Base-by-base conservation (phyloP, 176 grass and related monocot species). In the Musa beccarii region DNA sequence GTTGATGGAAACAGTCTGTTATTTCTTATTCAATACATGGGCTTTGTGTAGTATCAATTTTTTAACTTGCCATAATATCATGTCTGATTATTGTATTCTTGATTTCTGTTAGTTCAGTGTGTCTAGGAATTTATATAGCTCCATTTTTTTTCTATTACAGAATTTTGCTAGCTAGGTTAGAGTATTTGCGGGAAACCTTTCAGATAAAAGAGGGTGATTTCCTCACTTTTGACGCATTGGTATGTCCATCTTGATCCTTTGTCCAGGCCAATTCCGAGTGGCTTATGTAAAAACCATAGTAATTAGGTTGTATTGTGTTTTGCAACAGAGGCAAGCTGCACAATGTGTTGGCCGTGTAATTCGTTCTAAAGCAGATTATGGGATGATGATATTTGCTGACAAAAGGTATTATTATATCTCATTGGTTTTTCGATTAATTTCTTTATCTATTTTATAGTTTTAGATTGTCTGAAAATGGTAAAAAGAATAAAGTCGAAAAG, bases 331-430 rank as follows among this genome's bases (percentile, higher is more conserved):
- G 84, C 92, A 97, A 86, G 90, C 93, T 68, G 93, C 93, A 23
- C 93, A 93, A 66, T 97, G 93, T 87, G 93, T 97, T 85, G 93
- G 93, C 52, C 87, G 88, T 83, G 94, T 97, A 21, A 97, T 97
- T 76, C 94, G 94, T 62, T 97, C 94, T 9, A 97, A 97, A 72
- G 90, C 90, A 73, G 94, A 97, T 81, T 93, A 97, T 80, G 94
- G 94, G 57, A 97, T 97, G 94, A 97, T 97, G 94, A 97, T 93
- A 89, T 93, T 97, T 84, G 90, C 94, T 89, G 94, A 97, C 68
- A 91, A 93, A 67, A 93, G 90, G 94, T 90, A 90, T 67, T 14
- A 64, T 68, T 14, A 64, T 68, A 76, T 74, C n/a, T 59, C 63
- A 10, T 73, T 54, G 49, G 11, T 43, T 25, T 1, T 54, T 13